A percentile compares a stretch with the other conserved stretches of the same genome.
Evolutionary conservation across 768 basidiomycete genomes (phyloP).

Genomic region (Trametes gibbosa): DNA sequence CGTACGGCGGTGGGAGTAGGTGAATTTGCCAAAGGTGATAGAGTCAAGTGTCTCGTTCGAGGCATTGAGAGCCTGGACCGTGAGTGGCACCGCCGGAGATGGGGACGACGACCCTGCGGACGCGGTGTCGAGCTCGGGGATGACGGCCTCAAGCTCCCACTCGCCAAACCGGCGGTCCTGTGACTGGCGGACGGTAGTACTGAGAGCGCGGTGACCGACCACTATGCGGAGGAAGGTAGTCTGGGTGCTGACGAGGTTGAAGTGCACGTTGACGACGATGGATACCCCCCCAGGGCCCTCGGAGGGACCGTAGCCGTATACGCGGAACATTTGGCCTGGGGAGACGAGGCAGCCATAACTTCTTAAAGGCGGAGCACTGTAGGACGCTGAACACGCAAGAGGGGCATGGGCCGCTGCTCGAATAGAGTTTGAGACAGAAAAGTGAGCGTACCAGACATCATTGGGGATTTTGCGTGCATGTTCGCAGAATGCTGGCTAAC

Average conservation of each 20-base stretch:
- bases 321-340: conserved; percentile 52
- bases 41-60: conserved; percentile 57
- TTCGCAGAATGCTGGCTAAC: conserved; percentile 8
- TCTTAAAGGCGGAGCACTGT: conserved; percentile 4
- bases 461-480: conserved; percentile 8
- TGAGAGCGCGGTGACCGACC: conserved; percentile 64
- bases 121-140: conserved; percentile 49
- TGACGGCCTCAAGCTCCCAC: conserved; percentile 66
- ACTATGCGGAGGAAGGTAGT: conserved; percentile 69
- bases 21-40: conserved; percentile 69
- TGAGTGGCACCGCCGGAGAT: conserved; percentile 44
- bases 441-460: conserved; percentile 2
- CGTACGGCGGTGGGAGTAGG: conserved; percentile 53
- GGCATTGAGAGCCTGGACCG: conserved; percentile 60
- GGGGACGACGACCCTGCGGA: conserved; percentile 24
- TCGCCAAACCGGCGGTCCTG: conserved; percentile 45
- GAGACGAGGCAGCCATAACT: conserved; percentile 33
- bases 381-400: not conserved
- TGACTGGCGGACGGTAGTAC: conserved; percentile 61
- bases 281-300: conserved; percentile 63
- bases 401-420: not conserved
- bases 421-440: not conserved
- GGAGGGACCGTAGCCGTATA: conserved; percentile 61
- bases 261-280: conserved; percentile 63
- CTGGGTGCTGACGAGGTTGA: conserved; percentile 47